Evolutionary conservation across 495 filamentous ascomycete species (phyloP).

Genomic region (Hypoxylon intermedium): DNA sequence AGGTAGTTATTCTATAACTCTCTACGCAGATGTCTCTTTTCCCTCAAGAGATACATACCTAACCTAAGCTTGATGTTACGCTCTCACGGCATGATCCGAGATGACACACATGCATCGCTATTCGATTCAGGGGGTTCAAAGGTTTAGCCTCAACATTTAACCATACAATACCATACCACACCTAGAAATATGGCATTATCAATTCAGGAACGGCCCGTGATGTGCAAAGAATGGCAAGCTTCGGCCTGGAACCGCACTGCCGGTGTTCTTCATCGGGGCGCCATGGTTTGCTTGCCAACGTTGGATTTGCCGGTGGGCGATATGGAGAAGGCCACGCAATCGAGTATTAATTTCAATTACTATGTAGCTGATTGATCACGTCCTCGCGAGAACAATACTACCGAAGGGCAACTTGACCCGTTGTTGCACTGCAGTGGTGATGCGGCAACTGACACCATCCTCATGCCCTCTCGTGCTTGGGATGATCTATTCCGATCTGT

Average conservation of each 20-base stretch:
- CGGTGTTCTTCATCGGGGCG: slow-evolving; percentile 15
- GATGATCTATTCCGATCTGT: slow-evolving; percentile 33
- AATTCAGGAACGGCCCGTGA: slow-evolving; percentile 31
- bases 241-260: slow-evolving; percentile 31
- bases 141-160: slow-evolving; percentile 30
- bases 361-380: slow-evolving; percentile 7
- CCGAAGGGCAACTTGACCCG: slow-evolving; percentile 21
- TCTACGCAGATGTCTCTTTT: too few relatives aligned
- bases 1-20: too few relatives aligned
- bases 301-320: slow-evolving; percentile 32
- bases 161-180: too few relatives aligned
- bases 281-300: slow-evolving; percentile 15
- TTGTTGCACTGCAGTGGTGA: slow-evolving; percentile 36
- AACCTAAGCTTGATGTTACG: background rate
- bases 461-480: slow-evolving; percentile 7
- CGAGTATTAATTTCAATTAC: slow-evolving; percentile 25
- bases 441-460: slow-evolving; percentile 28
- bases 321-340: slow-evolving; percentile 34
- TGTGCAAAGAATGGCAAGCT: slow-evolving; percentile 23
- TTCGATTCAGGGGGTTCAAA: slow-evolving; percentile 12
- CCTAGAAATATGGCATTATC: slow-evolving; percentile 27
- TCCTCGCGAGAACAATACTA: too few relatives aligned
- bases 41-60: background rate
- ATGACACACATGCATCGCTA: slow-evolving; percentile 10
- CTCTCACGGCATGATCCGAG: slow-evolving; percentile 35